phyloP scores from a whole-genome alignment of 2,329 filamentous ascomycete species.

The Colletotrichum kahawae region DNA sequence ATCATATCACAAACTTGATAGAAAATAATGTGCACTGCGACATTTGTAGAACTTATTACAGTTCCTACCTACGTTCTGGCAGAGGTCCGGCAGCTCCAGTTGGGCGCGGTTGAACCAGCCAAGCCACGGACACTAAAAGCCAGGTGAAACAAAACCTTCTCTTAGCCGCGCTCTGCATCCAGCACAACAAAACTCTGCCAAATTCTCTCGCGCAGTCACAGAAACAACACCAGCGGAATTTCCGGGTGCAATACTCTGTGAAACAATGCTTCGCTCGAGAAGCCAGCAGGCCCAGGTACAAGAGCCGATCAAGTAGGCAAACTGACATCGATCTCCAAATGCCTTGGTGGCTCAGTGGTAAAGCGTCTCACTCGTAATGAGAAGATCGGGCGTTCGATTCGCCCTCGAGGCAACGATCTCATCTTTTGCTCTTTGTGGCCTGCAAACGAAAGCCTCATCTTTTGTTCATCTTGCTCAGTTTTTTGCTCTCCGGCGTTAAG shows the following conservation, averaged over 20 bases:
- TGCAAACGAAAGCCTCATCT: neutral
- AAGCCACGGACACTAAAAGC: neutral
- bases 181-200: neutral
- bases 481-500: neutral
- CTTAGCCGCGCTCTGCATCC: neutral
- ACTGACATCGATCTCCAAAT: neutral
- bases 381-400: slow-evolving; percentile 24
- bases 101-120: neutral
- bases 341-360: slow-evolving; percentile 24
- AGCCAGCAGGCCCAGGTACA: neutral
- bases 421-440: neutral
- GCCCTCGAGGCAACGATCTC: slow-evolving; percentile 13
- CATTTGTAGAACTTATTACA: neutral
- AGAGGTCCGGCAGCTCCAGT: neutral
- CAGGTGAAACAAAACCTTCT: neutral
- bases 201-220: neutral
- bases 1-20: neutral
- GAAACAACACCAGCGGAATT: neutral
- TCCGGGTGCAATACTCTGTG: neutral
- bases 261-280: neutral
- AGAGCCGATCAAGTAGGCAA: accelerated
- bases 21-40: neutral
- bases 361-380: slow-evolving; percentile 24
- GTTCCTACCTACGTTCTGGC: accelerated
- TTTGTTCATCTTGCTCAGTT: neutral